Conservation (phyloP, 176 grass and related monocot species). For the Bothriochloa decipiens region DNA sequence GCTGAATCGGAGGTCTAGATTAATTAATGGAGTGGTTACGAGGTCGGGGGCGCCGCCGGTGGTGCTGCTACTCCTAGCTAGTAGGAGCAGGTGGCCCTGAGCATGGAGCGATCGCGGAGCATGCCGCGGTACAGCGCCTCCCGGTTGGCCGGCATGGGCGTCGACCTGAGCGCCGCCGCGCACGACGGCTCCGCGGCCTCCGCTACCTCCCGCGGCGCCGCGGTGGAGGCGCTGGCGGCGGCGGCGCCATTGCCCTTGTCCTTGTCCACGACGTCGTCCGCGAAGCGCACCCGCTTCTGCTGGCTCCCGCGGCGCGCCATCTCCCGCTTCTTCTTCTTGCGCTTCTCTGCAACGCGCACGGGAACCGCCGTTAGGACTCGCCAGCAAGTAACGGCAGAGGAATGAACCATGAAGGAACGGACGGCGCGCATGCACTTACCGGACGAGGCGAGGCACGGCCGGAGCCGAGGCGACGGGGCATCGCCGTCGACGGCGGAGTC, state of each 20-base stretch:
- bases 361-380: background rate
- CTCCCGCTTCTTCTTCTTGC: constrained; percentile 59
- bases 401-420: background rate
- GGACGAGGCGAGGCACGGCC: constrained; percentile 56
- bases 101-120: constrained; percentile 69
- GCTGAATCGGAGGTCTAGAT: too few species aligned
- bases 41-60: background rate
- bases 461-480: background rate
- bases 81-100: constrained; percentile 71
- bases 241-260: constrained; percentile 2
- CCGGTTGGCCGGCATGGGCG: constrained; percentile 79
- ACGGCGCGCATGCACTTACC: constrained; percentile 6
- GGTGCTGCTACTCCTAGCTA: background rate
- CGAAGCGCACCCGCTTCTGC: constrained; percentile 86
- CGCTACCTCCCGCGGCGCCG: background rate
- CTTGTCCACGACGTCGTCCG: constrained; percentile 60
- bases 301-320: constrained; percentile 48
- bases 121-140: constrained; percentile 90
- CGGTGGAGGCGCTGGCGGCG: background rate
- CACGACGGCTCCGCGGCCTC: constrained; percentile 25
- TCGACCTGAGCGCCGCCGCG: constrained; percentile 20
- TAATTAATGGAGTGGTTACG: background rate
- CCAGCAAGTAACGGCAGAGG: background rate
- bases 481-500: background rate
- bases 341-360: constrained; percentile 52